phyloP scores from a whole-genome alignment of 1,284 basidiomycete genomes.

The Cryptococcus sp. region DNA sequence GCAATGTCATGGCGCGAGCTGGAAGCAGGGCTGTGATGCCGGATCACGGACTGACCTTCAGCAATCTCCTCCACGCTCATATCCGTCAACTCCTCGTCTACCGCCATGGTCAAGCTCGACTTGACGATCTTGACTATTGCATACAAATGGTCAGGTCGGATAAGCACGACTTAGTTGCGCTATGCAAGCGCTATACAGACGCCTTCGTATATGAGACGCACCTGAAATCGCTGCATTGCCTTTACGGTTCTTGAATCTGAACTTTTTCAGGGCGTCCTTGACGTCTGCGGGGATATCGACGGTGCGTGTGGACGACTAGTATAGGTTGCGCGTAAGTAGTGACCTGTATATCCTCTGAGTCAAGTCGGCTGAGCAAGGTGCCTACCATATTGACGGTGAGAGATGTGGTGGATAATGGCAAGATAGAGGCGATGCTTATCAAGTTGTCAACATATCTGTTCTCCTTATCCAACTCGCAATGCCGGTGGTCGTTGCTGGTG shows the following conservation, averaged over 20 bases:
- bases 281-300: slow-evolving; percentile 79
- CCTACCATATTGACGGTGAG: neutral
- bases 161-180: neutral
- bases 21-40: neutral
- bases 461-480: no score
- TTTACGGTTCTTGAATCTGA: slow-evolving; percentile 69
- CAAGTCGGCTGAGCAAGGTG: neutral
- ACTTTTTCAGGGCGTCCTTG: slow-evolving; percentile 75
- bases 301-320: slow-evolving; percentile 53
- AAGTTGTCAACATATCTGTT: no score
- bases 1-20: neutral
- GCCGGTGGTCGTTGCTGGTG: no score
- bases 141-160: neutral
- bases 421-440: no score
- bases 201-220: no score
- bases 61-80: slow-evolving; percentile 78
- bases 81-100: slow-evolving; percentile 74
- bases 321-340: no score
- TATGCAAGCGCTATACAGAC: no score
- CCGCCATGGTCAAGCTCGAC: slow-evolving; percentile 71
- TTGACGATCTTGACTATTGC: slow-evolving; percentile 78
- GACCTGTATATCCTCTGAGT: neutral
- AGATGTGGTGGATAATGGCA: no score
- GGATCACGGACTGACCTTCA: slow-evolving; percentile 61
- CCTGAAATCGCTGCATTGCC: slow-evolving; percentile 72